Percentiles rank a stretch among this genome's conserved stretches.
Evolutionary conservation across 371 early-diverging fungal species (phyloP).

Genomic region (Apophysomyces elegans): DNA sequence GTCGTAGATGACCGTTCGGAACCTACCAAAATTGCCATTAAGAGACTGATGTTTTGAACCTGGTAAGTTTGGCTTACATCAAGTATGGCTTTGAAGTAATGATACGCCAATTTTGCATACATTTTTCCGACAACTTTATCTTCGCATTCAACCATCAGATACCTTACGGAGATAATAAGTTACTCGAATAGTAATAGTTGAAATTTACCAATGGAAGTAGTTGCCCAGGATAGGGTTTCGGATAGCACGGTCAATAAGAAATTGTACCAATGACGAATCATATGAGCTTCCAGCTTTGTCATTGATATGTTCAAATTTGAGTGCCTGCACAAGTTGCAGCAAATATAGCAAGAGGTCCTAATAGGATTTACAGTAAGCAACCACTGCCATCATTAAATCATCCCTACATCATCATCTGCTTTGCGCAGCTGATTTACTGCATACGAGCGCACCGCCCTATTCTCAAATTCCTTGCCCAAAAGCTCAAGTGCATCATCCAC

Average conservation of each 20-base stretch:
- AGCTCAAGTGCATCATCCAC: slow-evolving; percentile 95
- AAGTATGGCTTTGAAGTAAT: slow-evolving; percentile 75
- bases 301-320: slow-evolving; percentile 84
- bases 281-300: slow-evolving; percentile 42
- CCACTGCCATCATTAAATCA: neutral
- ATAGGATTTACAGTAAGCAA: slow-evolving; percentile 3
- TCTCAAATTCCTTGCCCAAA: slow-evolving; percentile 86
- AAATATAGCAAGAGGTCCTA: slow-evolving; percentile 90
- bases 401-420: slow-evolving; percentile 88
- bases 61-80: slow-evolving; percentile 39
- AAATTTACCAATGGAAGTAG: slow-evolving; percentile 85
- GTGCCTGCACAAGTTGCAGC: slow-evolving; percentile 96
- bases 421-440: slow-evolving; percentile 89
- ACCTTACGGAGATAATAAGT: slow-evolving; percentile 51
- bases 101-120: slow-evolving; percentile 86
- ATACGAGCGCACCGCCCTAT: slow-evolving; percentile 81
- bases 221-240: slow-evolving; percentile 85
- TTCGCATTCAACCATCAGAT: slow-evolving; percentile 91
- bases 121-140: slow-evolving; percentile 72
- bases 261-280: slow-evolving; percentile 83
- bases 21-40: slow-evolving; percentile 30
- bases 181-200: too few relatives aligned
- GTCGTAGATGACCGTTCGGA: slow-evolving; percentile 67
- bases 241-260: slow-evolving; percentile 84
- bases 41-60: too few relatives aligned